Evolutionary conservation across 805 yeast species (phyloP).

Genomic region (Tetrapisispora fleetii): DNA sequence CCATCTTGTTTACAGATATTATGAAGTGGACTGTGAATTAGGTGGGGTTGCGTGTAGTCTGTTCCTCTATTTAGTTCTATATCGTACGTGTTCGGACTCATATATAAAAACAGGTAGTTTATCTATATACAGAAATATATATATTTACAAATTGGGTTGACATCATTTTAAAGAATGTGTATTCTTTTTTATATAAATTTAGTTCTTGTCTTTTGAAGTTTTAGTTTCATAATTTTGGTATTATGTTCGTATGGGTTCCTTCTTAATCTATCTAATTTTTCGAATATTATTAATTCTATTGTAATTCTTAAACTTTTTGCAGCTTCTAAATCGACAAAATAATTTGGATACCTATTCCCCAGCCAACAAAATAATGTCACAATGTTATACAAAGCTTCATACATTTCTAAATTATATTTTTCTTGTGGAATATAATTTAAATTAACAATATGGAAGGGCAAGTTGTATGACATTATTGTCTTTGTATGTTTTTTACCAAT

Average conservation of each 20-base stretch:
- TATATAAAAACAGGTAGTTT: too few relatives aligned
- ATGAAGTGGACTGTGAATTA: too few relatives aligned
- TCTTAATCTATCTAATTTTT: constrained; percentile 27
- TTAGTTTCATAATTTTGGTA: background rate
- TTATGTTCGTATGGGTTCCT: constrained; percentile 20
- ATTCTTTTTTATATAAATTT: too few relatives aligned
- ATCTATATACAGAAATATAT: too few relatives aligned
- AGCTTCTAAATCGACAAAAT: constrained; percentile 65
- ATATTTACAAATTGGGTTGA: too few relatives aligned
- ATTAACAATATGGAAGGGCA: constrained; percentile 25
- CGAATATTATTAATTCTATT: constrained; percentile 46
- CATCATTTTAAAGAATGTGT: too few relatives aligned
- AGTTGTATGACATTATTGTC: constrained; percentile 43
- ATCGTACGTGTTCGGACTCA: too few relatives aligned
- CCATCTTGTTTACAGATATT: too few relatives aligned
- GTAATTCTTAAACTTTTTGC: constrained; percentile 60
- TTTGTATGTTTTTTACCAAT: constrained; percentile 47
- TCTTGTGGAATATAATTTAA: constrained; percentile 19
- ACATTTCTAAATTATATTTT: constrained; percentile 19
- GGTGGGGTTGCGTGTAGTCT: too few relatives aligned
- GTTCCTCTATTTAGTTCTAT: too few relatives aligned
- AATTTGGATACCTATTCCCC: constrained; percentile 74
- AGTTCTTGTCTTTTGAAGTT: too few relatives aligned
- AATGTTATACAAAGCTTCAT: constrained; percentile 59
- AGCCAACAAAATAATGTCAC: constrained; percentile 75